Base-by-base conservation (phyloP, 257 asterid genomes). In the Nicotiana otophora region DNA sequence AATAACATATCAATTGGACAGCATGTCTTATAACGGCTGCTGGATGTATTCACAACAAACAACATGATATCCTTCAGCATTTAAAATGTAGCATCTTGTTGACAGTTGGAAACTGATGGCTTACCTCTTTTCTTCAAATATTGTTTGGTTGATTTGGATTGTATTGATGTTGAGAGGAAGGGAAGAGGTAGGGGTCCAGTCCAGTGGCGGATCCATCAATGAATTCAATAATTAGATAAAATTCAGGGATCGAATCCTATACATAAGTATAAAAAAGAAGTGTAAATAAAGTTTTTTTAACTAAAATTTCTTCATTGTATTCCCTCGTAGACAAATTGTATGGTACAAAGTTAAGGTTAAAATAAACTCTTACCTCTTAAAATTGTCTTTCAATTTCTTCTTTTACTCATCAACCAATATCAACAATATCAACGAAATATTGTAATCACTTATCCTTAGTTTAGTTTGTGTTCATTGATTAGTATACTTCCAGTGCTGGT, bases 141-240 rank as follows among this genome's bases (percentile, higher is more conserved):
- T 39, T 39, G 12, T 70, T 70, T 70, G 20, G 12, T 70, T 39
- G 57, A 70, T 51, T 51, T 42, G 3, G 58, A 16, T 42, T n/a
- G 46, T 70, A 42, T 20, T 20, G 60, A 69, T 39, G 33, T 69
- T 19, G 57, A 69, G 33, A 19, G 30, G 19, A 30, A 12, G 60
- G 19, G n/a, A n/a, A n/a, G n/a, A n/a, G n/a, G n/a, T n/a, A n/a
- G n/a, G n/a, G n/a, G n/a, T n/a, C n/a, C n/a, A n/a, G n/a, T n/a
- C n/a, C n/a, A n/a, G n/a, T n/a, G n/a, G n/a, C 3, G n/a, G 60
- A 70, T 42, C 20, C 60, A 42, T 11, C 34, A 23, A 20, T 20
- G 1, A 42, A 42, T 1, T 42, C 19, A 0, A 0, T 0, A 0
- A 5, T 39, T 39, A 1, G 0, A 0, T 0, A 34, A 19, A 26